Percentiles rank a stretch among this genome's conserved stretches.
These are phyloP conservation scores for Globisporangium echinulatum DNA, from an alignment of 352 stramenopile species.

Conservation along the genomic window DNA sequence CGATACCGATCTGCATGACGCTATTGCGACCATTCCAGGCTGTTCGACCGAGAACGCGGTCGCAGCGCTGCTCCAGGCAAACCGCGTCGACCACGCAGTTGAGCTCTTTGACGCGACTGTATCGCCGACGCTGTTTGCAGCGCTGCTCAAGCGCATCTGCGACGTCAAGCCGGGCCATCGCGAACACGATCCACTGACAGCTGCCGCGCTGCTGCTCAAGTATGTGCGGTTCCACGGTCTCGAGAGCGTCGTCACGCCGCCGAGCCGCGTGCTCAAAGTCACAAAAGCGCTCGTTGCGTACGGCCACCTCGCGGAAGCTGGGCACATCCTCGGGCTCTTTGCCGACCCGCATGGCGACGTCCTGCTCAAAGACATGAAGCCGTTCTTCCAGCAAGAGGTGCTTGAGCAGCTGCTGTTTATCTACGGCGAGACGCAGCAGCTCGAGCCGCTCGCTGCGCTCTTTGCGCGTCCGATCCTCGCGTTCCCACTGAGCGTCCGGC, in stretches of 20 bases:
- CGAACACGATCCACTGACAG: slow-evolving; percentile 27
- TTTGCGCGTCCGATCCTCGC: slow-evolving; percentile 41
- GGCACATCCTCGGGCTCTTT: slow-evolving; percentile 51
- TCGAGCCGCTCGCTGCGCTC: slow-evolving; percentile 35
- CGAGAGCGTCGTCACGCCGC: slow-evolving; percentile 19
- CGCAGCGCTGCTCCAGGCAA: slow-evolving; percentile 11
- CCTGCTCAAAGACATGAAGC: slow-evolving; percentile 41
- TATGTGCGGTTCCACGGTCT: slow-evolving; percentile 42
- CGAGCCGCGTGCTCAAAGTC: slow-evolving; percentile 39
- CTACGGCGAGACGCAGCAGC: slow-evolving; percentile 44
- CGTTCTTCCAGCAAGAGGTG: slow-evolving; percentile 53
- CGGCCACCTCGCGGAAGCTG: slow-evolving; percentile 35
- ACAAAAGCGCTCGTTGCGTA: slow-evolving; percentile 35
- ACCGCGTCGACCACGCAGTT: slow-evolving; percentile 33
- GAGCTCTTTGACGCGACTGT: slow-evolving; percentile 40
- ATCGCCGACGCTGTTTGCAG: slow-evolving; percentile 22
- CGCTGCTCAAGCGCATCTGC: slow-evolving; percentile 33
- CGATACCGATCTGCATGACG: slow-evolving; percentile 32
- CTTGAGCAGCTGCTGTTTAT: slow-evolving; percentile 71
- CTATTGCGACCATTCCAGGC: slow-evolving; percentile 32
- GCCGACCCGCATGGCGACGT: slow-evolving; percentile 27
- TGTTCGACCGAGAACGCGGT: slow-evolving; percentile 39
- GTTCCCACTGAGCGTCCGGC: slow-evolving; percentile 43
- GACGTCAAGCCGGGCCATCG: slow-evolving; percentile 14
- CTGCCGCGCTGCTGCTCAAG: slow-evolving; percentile 50